phyloP scores from a whole-genome alignment of 306 rosid genomes.

The Dicorynia guianensis region DNA sequence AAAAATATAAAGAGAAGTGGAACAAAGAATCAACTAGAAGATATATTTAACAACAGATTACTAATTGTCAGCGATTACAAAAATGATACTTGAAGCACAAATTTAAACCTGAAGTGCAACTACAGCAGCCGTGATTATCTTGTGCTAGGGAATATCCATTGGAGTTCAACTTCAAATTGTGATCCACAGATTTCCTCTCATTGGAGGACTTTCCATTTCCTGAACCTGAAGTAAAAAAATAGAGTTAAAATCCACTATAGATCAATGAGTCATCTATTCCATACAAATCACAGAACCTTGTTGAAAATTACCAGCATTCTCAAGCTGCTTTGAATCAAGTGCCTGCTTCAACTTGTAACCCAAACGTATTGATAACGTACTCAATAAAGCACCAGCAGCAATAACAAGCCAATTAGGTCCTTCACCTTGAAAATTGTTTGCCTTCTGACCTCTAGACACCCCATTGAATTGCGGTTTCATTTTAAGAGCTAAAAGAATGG shows the following conservation, averaged over 20 bases:
- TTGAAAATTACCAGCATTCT: conserved; percentile 48
- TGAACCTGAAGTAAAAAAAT: conserved; percentile 41
- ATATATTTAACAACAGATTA: conserved; percentile 7
- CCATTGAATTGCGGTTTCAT: conserved; percentile 72
- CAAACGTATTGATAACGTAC: conserved; percentile 81
- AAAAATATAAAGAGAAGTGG: conserved; percentile 18
- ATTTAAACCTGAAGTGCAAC: conserved; percentile 71
- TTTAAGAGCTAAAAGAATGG: conserved; percentile 47
- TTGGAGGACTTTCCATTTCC: conserved; percentile 66
- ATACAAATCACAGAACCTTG: conserved; percentile 34
- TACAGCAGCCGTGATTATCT: conserved; percentile 68
- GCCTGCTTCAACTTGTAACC: conserved; percentile 92
- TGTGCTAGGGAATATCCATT: conserved; percentile 64
- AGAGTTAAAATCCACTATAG: conserved; percentile 38
- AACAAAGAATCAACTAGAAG: neutral
- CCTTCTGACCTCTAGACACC: conserved; percentile 66
- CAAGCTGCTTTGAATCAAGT: conserved; percentile 71
- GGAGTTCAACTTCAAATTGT: conserved; percentile 64
- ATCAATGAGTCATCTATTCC: conserved; percentile 11
- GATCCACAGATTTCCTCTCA: conserved; percentile 61
- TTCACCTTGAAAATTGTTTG: conserved; percentile 54
- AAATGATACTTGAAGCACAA: conserved; percentile 28
- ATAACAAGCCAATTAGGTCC: conserved; percentile 87
- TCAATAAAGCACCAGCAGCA: conserved; percentile 92
- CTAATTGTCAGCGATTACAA: conserved; percentile 16